Evolutionary conservation across 2,329 filamentous ascomycete species (phyloP), one percentile per base, ranked within the genome.

Genomic region (Cordyceps fumosorosea): DNA sequence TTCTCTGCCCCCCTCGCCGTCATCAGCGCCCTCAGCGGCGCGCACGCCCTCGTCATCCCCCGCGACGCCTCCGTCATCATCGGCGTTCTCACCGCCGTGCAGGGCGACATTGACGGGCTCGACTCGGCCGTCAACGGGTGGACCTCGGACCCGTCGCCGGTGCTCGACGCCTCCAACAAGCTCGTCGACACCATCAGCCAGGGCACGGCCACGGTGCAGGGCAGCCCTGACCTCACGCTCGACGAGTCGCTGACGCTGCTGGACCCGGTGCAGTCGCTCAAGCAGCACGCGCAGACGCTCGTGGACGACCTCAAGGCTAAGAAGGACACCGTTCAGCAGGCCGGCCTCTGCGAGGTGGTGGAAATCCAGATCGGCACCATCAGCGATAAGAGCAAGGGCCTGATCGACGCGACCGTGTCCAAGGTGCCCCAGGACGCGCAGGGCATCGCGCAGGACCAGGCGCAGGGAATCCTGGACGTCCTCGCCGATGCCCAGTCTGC

Each of bases 91-190:
- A 44, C 42, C n/a, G 51, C 60, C 16, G 66, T 68, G 20, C 60
- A 59, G 47, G 64, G 59, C 26, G 54, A 56, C 34, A 64, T 68
- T 56, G 60, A 59, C 51, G 47, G 50, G 4, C 54, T 67, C 24
- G 66, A 67, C 62, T 58, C 26, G n/a, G 67, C 67, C 26, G 62
- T 66, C 55, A 63, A 66, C 22, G 56, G 45, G 24, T 68, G 64
- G 66, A 67, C 58, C 56, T 59, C 56, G 42, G 65, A 68, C 56
- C 55, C 63, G 18, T 55, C 44, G 45, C 37, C 48, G 7, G 61
- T 68, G 24, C 56, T 62, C 20, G 51, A 61, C 12, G 64, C 65
- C 20, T 62, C 62, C 18, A 56, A 62, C 54, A 50, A 47, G 55
- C 62, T 68, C 22, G 40, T 62, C 37, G 64, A 56, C 44, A 63